A percentile compares a stretch with the other conserved stretches of the same genome.
These are phyloP conservation scores for Leccinum obscurum DNA, from an alignment of 768 basidiomycete species.

Conservation along the genomic window DNA sequence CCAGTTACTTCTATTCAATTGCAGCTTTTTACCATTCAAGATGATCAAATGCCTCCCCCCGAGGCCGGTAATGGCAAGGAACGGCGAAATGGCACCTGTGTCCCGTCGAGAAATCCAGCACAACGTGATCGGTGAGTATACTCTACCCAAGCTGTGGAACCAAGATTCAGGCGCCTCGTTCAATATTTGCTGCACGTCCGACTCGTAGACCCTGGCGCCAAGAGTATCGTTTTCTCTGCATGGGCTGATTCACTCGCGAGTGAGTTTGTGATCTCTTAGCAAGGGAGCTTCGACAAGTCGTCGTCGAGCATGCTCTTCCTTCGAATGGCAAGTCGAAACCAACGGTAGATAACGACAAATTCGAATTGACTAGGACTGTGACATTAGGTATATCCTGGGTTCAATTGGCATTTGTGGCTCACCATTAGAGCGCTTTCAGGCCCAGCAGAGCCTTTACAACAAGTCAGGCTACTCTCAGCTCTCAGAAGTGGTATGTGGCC, in stretches of 20 bases:
- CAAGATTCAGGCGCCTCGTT: slow-evolving; percentile 70
- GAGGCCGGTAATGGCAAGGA: slow-evolving; percentile 26
- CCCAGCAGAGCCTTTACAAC: slow-evolving; percentile 50
- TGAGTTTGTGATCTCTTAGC: slow-evolving; percentile 35
- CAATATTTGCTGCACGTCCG: slow-evolving; percentile 75
- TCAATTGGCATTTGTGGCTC: slow-evolving; percentile 2
- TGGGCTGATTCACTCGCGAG: slow-evolving; percentile 87
- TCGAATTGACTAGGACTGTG: neutral
- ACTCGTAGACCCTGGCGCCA: slow-evolving; percentile 64
- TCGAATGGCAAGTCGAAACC: slow-evolving; percentile 50
- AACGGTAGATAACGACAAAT: neutral
- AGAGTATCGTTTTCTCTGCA: slow-evolving; percentile 87
- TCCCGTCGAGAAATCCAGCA: slow-evolving; percentile 64
- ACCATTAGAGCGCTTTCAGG: slow-evolving; percentile 16
- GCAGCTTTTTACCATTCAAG: slow-evolving; percentile 61
- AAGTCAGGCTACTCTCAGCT: slow-evolving; percentile 64
- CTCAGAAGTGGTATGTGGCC: slow-evolving; percentile 54
- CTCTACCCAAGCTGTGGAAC: slow-evolving; percentile 55
- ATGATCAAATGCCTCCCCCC: slow-evolving; percentile 35
- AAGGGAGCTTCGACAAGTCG: slow-evolving; percentile 45
- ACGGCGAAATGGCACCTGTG: slow-evolving; percentile 51
- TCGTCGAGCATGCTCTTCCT: slow-evolving; percentile 69
- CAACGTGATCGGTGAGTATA: slow-evolving; percentile 53
- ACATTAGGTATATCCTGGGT: slow-evolving; percentile 47
- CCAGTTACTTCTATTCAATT: slow-evolving; percentile 65